Evolutionary conservation across 306 rosid genomes (phyloP).

Genomic region (Rosa multiflora): DNA sequence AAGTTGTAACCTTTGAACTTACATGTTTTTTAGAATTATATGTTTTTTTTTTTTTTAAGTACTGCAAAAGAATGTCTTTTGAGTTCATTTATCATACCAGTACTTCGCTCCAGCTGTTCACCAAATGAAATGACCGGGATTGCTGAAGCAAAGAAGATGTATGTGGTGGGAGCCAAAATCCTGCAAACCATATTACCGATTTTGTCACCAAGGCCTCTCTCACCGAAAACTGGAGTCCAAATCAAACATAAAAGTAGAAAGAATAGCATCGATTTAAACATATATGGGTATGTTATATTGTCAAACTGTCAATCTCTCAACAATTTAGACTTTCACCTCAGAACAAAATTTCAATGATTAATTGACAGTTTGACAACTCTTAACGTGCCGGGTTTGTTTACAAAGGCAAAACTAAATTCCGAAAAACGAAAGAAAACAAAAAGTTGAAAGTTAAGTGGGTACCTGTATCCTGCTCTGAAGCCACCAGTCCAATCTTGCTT

Average conservation of each 20-base stretch:
- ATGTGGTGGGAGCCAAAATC: conserved; percentile 91
- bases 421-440: not conserved
- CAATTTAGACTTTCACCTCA: not conserved
- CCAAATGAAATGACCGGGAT: conserved; percentile 87
- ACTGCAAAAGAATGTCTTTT: conserved; percentile 19
- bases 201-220: not conserved
- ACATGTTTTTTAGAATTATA: not conserved
- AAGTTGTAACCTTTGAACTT: not conserved
- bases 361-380: not conserved
- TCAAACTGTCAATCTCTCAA: not conserved
- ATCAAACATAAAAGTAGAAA: conserved; percentile 2
- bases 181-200: conserved; percentile 34
- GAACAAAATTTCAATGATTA: not conserved
- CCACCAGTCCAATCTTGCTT: conserved; percentile 89
- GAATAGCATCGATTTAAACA: not conserved
- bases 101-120: conserved; percentile 67
- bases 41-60: conserved; percentile 1
- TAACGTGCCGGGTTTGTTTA: not conserved
- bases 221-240: not conserved
- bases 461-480: conserved; percentile 76
- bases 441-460: not conserved
- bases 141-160: conserved; percentile 82
- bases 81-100: conserved; percentile 42
- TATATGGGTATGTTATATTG: not conserved
- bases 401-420: not conserved